Evolutionary conservation across 2,329 filamentous ascomycete genomes (phyloP).

Genomic region (Dothideomycetes sp.): DNA sequence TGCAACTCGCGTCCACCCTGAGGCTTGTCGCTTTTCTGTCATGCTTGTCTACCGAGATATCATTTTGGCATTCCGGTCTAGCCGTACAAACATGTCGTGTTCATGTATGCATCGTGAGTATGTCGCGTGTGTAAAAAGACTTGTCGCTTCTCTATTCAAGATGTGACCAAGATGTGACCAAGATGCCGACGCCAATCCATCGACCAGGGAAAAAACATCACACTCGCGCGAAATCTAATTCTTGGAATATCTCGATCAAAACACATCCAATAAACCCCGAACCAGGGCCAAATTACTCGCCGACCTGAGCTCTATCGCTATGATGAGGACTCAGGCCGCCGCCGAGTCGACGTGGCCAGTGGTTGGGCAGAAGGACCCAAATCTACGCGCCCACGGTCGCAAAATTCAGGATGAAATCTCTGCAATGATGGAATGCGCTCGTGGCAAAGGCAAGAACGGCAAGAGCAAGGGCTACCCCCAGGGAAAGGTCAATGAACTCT

Average conservation of each 20-base stretch:
- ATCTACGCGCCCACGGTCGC: slow-evolving; percentile 1
- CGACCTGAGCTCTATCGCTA: slow-evolving; percentile 1
- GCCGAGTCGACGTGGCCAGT: background rate
- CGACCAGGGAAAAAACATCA: too few relatives aligned
- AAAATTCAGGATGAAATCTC: slow-evolving; percentile 1
- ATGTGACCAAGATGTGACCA: too few relatives aligned
- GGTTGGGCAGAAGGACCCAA: background rate
- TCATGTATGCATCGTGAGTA: too few relatives aligned
- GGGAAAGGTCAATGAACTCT: background rate
- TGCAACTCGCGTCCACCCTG: too few relatives aligned
- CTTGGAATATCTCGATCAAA: background rate
- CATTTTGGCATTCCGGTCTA: too few relatives aligned
- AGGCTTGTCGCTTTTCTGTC: too few relatives aligned
- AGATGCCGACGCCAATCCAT: too few relatives aligned
- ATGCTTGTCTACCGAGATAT: too few relatives aligned
- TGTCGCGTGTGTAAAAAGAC: too few relatives aligned
- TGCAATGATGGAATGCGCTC: background rate
- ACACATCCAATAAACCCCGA: background rate
- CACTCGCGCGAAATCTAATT: slow-evolving; percentile 2
- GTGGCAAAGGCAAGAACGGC: background rate
- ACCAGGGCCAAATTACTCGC: slow-evolving; percentile 3
- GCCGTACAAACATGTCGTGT: too few relatives aligned
- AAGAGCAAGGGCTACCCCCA: background rate
- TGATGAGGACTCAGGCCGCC: background rate
- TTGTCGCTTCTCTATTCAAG: too few relatives aligned